These are phyloP conservation scores for Stygiomarasmius scandens DNA, from an alignment of 1,284 basidiomycete species.

Conservation along the genomic window DNA sequence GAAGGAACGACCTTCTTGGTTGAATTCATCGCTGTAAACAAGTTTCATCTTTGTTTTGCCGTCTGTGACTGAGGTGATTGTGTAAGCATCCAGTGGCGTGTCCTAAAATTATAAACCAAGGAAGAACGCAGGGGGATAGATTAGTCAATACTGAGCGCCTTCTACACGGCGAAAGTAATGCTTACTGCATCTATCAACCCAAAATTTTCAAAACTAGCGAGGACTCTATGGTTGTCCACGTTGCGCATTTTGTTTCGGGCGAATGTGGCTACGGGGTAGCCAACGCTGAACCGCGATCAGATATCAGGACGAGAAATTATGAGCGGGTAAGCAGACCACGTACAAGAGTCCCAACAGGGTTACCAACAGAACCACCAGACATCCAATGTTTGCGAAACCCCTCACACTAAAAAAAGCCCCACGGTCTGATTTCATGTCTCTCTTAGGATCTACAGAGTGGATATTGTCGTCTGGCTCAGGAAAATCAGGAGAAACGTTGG, in stretches of 20 bases:
- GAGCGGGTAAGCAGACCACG: too few species aligned
- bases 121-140: constrained; percentile 45
- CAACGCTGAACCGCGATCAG: neutral
- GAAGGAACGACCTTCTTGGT: constrained; percentile 40
- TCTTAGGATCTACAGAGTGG: constrained; percentile 1
- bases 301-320: neutral
- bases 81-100: constrained; percentile 68
- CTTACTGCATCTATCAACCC: constrained; percentile 57
- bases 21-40: constrained; percentile 40
- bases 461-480: constrained; percentile 6
- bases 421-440: neutral
- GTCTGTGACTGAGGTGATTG: constrained; percentile 59
- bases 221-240: too few species aligned
- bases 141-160: constrained; percentile 55
- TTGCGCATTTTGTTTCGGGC: too few species aligned
- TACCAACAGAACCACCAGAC: constrained; percentile 62
- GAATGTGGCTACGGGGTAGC: constrained; percentile 36
- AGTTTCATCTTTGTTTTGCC: constrained; percentile 49
- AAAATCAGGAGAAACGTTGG: neutral
- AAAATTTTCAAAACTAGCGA: too few species aligned
- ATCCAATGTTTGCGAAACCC: constrained; percentile 78
- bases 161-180: too few species aligned
- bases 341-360: constrained; percentile 75
- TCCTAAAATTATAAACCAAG: constrained; percentile 54
- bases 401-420: constrained; percentile 50